These are phyloP conservation scores for Hypoxylon crocopeplum DNA, from an alignment of 495 filamentous ascomycete species.

Conservation along the genomic window DNA sequence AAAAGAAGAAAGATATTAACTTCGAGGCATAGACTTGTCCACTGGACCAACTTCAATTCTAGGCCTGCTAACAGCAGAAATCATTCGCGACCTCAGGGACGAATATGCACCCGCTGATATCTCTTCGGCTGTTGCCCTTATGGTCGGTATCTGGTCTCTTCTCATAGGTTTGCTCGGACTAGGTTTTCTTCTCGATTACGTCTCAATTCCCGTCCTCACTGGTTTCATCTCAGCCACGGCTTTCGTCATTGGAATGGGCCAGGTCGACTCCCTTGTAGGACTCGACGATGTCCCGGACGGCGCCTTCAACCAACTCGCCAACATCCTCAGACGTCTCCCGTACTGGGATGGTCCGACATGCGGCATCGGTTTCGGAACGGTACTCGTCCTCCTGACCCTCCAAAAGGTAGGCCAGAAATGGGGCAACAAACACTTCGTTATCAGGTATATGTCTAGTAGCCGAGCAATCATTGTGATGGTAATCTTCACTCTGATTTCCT, in stretches of 20 bases:
- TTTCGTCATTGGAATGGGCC: conserved; percentile 56
- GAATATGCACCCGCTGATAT: conserved; percentile 52
- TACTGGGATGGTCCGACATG: conserved; percentile 51
- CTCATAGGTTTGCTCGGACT: conserved; percentile 57
- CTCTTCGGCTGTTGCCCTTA: conserved; percentile 57
- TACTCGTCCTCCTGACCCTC: conserved; percentile 51
- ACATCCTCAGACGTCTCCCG: conserved; percentile 51
- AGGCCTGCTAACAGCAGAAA: conserved; percentile 57
- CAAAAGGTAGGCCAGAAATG: conserved; percentile 55
- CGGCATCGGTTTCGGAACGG: conserved; percentile 54
- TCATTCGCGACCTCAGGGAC: conserved; percentile 48
- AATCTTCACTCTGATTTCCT: conserved; percentile 56
- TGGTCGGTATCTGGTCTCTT: conserved; percentile 59
- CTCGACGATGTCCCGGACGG: conserved; percentile 47
- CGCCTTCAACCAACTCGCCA: conserved; percentile 50
- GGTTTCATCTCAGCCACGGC: conserved; percentile 60
- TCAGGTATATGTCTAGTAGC: conserved; percentile 53
- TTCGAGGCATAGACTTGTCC: conserved; percentile 47
- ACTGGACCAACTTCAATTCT: conserved; percentile 61
- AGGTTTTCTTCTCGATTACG: conserved; percentile 59
- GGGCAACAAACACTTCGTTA: conserved; percentile 51
- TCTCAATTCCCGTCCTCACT: conserved; percentile 57
- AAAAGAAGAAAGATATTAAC: conserved; percentile 1
- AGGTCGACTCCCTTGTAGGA: conserved; percentile 54
- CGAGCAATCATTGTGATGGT: conserved; percentile 54